These are phyloP conservation scores for Trypanosoma platydactyli DNA, from an alignment of 208 protist species.

Conservation along the genomic window DNA sequence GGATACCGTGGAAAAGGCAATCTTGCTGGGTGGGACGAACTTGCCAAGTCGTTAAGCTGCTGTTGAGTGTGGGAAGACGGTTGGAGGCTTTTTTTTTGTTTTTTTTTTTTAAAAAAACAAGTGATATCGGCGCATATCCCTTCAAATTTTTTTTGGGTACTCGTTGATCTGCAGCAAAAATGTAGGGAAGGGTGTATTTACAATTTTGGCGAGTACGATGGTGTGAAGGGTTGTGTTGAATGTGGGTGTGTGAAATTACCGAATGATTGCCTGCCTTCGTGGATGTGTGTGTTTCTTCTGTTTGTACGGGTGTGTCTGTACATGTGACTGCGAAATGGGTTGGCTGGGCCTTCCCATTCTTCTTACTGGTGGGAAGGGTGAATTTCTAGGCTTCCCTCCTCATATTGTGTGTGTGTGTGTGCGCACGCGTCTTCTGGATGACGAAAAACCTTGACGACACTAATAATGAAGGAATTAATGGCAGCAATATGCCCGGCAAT, in stretches of 20 bases:
- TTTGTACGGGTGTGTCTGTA: neutral
- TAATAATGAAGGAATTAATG: neutral
- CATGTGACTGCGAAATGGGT: no score
- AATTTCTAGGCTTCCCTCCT: no score
- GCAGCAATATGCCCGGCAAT: neutral
- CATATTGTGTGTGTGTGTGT: no score
- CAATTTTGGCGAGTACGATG: no score
- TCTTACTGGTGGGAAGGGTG: no score
- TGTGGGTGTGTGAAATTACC: no score
- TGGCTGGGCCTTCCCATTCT: no score
- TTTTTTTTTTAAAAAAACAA: slow-evolving; percentile 1
- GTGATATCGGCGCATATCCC: no score
- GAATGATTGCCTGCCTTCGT: neutral
- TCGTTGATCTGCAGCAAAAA: no score
- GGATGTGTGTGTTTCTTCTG: slow-evolving; percentile 4
- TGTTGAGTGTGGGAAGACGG: neutral
- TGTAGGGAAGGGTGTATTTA: no score
- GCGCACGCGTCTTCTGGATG: no score
- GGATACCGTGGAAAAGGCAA: slow-evolving; percentile 80
- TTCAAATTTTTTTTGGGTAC: neutral
- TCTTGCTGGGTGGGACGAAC: slow-evolving; percentile 53
- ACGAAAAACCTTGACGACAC: neutral
- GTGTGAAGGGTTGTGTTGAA: no score
- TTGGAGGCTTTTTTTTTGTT: neutral
- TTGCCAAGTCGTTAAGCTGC: slow-evolving; percentile 37